Base-by-base conservation (phyloP, 1,284 basidiomycete genomes). In the Caloboletus inedulis region DNA sequence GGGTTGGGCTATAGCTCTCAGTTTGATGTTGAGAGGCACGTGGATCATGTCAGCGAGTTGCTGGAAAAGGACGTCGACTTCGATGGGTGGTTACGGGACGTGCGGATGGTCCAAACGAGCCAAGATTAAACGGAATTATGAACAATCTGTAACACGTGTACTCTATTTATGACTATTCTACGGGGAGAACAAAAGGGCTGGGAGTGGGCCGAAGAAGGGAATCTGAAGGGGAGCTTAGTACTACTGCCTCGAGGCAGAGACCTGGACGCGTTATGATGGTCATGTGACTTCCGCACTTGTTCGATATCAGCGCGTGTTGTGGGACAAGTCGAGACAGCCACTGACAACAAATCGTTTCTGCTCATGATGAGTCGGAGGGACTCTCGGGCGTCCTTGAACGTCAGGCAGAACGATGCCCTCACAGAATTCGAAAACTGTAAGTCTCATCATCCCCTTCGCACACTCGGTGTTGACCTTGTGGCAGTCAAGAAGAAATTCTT, bases 401-500 rank as follows among this genome's bases (percentile, higher is more conserved):
- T 71, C 54, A 77, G 83, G 59, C 87, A 89, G 72, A 87, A 82
- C 64, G 89, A 90, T 71, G 84, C 87, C 47, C 75, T 91, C 46
- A 78, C 84, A 54, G 89, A 91, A 64, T 90, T 89, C 65, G 88
- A 91, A 72, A 87, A 80, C 64, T 90, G 88, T 91, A 68, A 62
- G 88, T 55, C 30, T 78, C 19, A 43, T 54, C 43, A 41, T 53
- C 40, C 46, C 25, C 30, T 41, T 42, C 31, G 14, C 45, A 44
- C 41, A 41, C 9, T 42, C 45, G 48, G 49, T 44, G 51, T 66
- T 63, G 47, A 59, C 41, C 21, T 43, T 66, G 56, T 62, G 55
- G 50, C 67, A 91, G 89, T 91, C 77, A 91, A 91, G 82, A 90
- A 89, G 83, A 91, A 89, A 73, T 91, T 91, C 63, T 77, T 91